Evolutionary conservation across 352 stramenopile genomes (phyloP), one percentile per base, ranked within the genome.

Genomic region (Globisporangium polare): DNA sequence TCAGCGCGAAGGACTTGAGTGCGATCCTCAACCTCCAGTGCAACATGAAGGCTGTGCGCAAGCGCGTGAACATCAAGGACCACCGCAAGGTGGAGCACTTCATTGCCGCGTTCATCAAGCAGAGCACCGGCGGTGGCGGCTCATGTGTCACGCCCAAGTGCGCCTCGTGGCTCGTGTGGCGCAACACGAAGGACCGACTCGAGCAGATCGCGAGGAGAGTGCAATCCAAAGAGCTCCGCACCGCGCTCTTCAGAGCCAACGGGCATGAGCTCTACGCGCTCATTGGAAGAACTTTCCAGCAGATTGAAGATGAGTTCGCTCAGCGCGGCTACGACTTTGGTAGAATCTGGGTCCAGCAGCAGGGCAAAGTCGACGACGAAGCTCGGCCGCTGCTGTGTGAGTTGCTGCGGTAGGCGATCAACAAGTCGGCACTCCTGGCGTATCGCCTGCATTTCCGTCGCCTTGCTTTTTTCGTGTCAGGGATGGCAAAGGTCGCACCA

Each of bases 1-100:
- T 63, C 9, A 31, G 46, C 24, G 29, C 33, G 2, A 35, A 29
- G 15, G 12, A 10, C 3, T 46, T 63, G 5, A 17, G 45, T 22
- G 27, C 24, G 18, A 46, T 63, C 20, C 35, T 63, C 8, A 63
- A 63, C 24, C 46, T 37, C 46, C 57, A 54, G 57, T 39, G 27
- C 22, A 63, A 63, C 24, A 17, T 63, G 31, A 56, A 50, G 17
- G 57, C 57, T 1, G 57, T 63, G 3, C 46, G 33, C 0, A 37
- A 18, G 2, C 57, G 27, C 2, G 57, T 63, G 57, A 63, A 63
- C 46, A 35, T 55, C 33, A 45, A 46, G 31, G 22, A 63, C 35
- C 57, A 63, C 46, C 57, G 57, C 57, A 56, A 41, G 5, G 57
- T 63, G 8, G 57, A 63, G 35, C 46, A 63, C 35, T 63, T 63